Conservation (phyloP, 345 rosid genomes). For the Populus alba region DNA sequence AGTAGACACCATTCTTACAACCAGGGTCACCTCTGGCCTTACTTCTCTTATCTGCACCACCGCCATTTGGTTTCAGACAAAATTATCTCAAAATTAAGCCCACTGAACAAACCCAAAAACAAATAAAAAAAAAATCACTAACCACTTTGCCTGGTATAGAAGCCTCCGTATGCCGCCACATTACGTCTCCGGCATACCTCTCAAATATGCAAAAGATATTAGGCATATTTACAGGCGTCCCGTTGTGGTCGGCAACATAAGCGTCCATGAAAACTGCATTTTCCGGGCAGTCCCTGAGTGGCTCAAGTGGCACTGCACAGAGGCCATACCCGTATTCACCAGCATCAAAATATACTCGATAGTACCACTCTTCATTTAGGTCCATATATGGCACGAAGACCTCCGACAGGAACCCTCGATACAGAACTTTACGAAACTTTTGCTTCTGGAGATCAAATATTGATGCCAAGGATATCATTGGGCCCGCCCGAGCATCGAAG, state of each 20-base stretch:
- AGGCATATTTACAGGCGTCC: neutral
- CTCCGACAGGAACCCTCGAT: neutral
- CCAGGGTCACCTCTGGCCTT: slow-evolving; percentile 46
- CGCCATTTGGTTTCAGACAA: neutral
- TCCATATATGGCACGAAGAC: slow-evolving; percentile 1
- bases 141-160: neutral
- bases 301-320: neutral
- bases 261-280: neutral
- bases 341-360: neutral
- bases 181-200: neutral
- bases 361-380: neutral
- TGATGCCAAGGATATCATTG: neutral
- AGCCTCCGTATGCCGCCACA: neutral
- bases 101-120: no score
- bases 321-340: neutral
- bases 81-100: neutral
- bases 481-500: neutral
- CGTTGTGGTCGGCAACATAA: neutral
- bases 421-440: neutral
- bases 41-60: slow-evolving; percentile 41
- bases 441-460: neutral
- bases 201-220: neutral
- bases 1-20: slow-evolving; percentile 45
- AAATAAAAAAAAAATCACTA: no score
- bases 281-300: neutral